Base-by-base conservation (phyloP, 108 stramenopile species). In the Halocafeteria seosinensis region DNA sequence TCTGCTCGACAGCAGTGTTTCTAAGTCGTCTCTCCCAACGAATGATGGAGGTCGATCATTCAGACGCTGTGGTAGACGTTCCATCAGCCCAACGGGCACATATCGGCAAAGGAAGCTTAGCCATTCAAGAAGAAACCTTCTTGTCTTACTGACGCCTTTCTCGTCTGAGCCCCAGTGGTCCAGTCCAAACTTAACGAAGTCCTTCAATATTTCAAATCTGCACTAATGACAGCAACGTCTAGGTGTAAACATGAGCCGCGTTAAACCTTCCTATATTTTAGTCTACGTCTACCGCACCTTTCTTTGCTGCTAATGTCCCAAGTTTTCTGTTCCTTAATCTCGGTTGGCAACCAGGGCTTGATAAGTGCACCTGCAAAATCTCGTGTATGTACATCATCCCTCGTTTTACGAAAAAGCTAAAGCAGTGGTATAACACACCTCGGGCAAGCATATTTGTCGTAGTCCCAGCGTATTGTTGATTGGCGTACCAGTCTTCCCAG, bases 151-250 rank as follows among this genome's bases (percentile, higher is more conserved):
- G 64, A 98, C 87, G 8, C 96, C 96, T 67, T 88, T 81, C 62
- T 89, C 83, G 61, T 98, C 96, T 38, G 78, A 75, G 3, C 96
- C 96, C 93, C 93, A 98, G 72, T 98, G 89, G 61, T 95, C 94
- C 37, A 98, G 65, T 21, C 96, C 96, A 68, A 84, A 92, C 31
- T 76, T 78, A 21, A 80, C 81, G 67, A 90, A 96, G 34, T 88
- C 81, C 69, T 90, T 88, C 30, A 90, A 64, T 58, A 93, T 91
- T 53, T 94, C 93, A 21, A 98, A 62, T 11, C 95, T n/a, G n/a
- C n/a, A n/a, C n/a, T n/a, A n/a, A n/a, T n/a, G n/a, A n/a, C n/a
- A n/a, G n/a, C n/a, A n/a, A n/a, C n/a, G n/a, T n/a, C n/a, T n/a
- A n/a, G n/a, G n/a, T n/a, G n/a, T n/a, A n/a, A n/a, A n/a, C n/a